These are phyloP conservation scores for Cyamopsis tetragonoloba DNA, from an alignment of 306 rosid species.

Conservation along the genomic window DNA sequence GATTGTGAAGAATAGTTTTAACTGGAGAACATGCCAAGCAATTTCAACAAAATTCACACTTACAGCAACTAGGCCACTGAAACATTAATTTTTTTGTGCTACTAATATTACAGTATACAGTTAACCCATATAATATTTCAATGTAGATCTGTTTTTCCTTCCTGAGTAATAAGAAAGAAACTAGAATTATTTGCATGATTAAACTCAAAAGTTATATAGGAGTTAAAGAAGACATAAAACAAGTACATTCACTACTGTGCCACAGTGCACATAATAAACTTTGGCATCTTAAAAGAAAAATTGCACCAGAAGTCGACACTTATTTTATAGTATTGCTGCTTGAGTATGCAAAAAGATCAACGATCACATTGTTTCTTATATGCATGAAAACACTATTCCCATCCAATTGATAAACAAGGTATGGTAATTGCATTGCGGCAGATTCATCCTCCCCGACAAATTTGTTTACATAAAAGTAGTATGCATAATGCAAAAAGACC, in stretches of 20 bases:
- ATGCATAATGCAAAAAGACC: constrained; percentile 3
- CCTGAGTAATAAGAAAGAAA: background rate
- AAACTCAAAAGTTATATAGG: background rate
- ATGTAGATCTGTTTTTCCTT: background rate
- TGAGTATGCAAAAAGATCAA: background rate
- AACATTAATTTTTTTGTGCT: background rate
- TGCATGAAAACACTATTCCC: background rate
- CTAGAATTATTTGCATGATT: background rate
- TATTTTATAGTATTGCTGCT: background rate
- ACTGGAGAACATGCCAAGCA: background rate
- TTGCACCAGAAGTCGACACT: background rate
- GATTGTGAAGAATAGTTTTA: background rate
- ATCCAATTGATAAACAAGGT: too few relatives aligned
- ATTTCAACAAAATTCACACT: background rate
- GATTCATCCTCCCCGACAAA: background rate
- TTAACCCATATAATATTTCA: background rate
- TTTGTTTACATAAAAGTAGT: background rate
- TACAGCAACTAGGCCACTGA: background rate
- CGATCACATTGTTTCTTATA: background rate
- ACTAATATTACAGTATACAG: background rate
- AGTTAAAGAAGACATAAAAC: background rate
- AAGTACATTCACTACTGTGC: background rate
- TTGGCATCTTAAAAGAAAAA: background rate
- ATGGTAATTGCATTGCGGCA: background rate
- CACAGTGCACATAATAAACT: background rate